Conservation (phyloP, 306 rosid species). For the Dicorynia guianensis region DNA sequence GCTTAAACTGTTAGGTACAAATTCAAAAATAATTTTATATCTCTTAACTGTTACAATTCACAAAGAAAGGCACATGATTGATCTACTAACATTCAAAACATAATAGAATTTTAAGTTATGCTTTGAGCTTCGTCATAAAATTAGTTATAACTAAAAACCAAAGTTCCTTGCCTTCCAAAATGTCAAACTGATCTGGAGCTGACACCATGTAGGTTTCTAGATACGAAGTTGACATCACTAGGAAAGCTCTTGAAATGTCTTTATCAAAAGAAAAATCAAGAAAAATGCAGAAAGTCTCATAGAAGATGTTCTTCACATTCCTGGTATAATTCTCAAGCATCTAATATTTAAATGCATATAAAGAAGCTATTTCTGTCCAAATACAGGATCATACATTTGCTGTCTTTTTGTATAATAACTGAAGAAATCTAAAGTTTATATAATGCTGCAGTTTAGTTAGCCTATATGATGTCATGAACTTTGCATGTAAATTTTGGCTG, state of each 20-base stretch:
- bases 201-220: not conserved
- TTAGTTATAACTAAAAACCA: not conserved
- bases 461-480: not conserved
- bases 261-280: slow-evolving; percentile 10
- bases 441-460: slow-evolving; percentile 6
- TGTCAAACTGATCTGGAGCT: not conserved
- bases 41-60: not conserved
- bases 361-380: not conserved
- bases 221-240: not conserved
- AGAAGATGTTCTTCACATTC: not conserved
- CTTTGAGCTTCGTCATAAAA: not conserved
- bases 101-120: not conserved
- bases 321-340: not conserved
- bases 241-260: not conserved
- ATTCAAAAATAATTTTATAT: too few relatives aligned
- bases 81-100: not conserved
- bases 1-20: too few relatives aligned
- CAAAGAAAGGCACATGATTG: not conserved
- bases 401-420: not conserved
- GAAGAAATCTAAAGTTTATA: not conserved
- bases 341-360: not conserved
- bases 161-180: not conserved
- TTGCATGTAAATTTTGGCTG: not conserved
- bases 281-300: not conserved
- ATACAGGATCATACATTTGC: not conserved